Evolutionary conservation across 164 flowering plant species (phyloP), one percentile per base, ranked within the genome.

Genomic region (Vitis labrusca): DNA sequence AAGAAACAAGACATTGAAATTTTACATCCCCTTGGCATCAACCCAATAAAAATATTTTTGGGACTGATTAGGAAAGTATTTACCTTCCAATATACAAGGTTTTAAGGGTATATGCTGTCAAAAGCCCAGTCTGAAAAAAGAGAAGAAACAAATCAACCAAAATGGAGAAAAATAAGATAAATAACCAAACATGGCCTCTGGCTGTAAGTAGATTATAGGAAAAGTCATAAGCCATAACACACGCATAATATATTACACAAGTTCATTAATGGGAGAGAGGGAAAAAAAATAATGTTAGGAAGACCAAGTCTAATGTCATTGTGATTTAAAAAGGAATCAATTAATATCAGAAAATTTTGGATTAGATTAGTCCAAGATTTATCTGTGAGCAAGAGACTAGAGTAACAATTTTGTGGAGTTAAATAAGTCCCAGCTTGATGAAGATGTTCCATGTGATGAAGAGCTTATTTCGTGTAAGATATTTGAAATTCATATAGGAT

Each of bases 1-100:
- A 44, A 69, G 19, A 23, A 47, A 49, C 7, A 9, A 50, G 44
- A 57, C 19, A 19, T 9, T 9, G n/a, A 57, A 13, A 6, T 16
- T 9, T 57, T 17, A 15, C 10, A 17, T 15, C 19, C 17, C 60
- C 15, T 57, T 9, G 60, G 19, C 60, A 54, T 15, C 44, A 30
- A 15, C 55, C 47, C 17, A 11, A 57, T 8, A 57, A 54, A 37
- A 30, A 54, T 9, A n/a, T 37, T 3, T 23, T 37, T 37, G 44
- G 44, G 44, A 2, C 44, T 37, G 44, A 49, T n/a, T 32, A 32
- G 23, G n/a, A 57, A 23, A 58, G 15, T 13, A 68, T 80, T 76
- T 75, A 87, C 98, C 89, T 89, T 70, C 93, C 92, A 66, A 92
- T 89, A 77, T 83, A 88, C 53, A 92, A 74, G 62, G 83, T 62